Evolutionary conservation across 148 eudicot species (phyloP), one percentile per base, ranked within the genome.

Genomic region (Spergularia bocconei): DNA sequence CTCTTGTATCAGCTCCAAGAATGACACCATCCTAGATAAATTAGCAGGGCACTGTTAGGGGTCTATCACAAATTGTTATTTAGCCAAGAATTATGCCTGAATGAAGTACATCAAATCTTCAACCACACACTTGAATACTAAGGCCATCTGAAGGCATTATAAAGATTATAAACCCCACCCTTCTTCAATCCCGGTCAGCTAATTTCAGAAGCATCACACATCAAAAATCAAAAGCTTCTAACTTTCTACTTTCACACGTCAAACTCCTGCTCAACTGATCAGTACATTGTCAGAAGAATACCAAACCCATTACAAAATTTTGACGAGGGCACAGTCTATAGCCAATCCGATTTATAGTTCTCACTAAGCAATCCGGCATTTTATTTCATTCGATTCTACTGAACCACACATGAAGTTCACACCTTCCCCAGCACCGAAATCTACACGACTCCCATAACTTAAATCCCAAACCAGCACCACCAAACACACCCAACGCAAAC

Each of bases 1-100:
- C 95, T 82, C 97, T 86, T 10, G 96, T 92, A 77, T 95, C 97
- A 47, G 98, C 98, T 76, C 97, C 97, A 75, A 94, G 97, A 80
- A 94, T 90, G 58, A 92, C 96, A 79, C 98, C 96, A 81, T 94
- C 93, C 97, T 94, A 77, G 73, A 86, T n/a, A 33, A 2, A 62
- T 73, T 51, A 16, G 7, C 61, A 67, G 29, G 0, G 11, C 59
- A 55, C 51, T 12, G 73, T 76, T 15, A 76, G 2, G 19, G 72
- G 17, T 36, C 17, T 5, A 13, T 54, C 51, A 63, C 4, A 29
- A 10, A 7, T 6, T 20, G 1, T 19, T 10, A 16, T 0, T 41
- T 15, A 55, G 54, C 51, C 63, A 74, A 19, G 33, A 41, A 0
- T 12, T 19, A 52, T 17, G 54, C 21, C 47, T 29, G 51, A 50